Evolutionary conservation across 371 early-diverging fungal species (phyloP), one percentile per base, ranked within the genome.

Genomic region (Apophysomyces variabilis): DNA sequence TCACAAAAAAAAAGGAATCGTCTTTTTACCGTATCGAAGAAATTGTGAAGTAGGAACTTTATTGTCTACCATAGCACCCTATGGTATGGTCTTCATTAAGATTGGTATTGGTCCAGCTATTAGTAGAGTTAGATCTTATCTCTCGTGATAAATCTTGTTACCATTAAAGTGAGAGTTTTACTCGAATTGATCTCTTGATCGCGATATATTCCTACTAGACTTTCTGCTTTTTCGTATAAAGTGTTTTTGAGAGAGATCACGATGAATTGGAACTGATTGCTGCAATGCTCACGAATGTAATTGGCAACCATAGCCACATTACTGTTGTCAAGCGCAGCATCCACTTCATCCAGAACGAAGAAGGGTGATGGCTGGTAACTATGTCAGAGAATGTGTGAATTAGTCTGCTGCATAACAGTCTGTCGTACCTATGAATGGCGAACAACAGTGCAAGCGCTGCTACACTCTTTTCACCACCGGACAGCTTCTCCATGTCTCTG

Each of bases 401-500:
- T 7, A 60, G 8, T 16, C 50, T 14, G 58, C 13, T 62, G 2
- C 12, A 54, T 38, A 26, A 26, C 32, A 3, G 12, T 12, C 39
- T n/a, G 3, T 16, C 59, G 61, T 75, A 88, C 77, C 90, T 88
- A 75, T 99, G 97, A 69, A 99, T 91, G 41, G 99, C 98, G 84
- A 99, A 97, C 67, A 99, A 85, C 57, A 99, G 82, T 12, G 99
- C 96, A 26, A 99, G 79, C 1, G 98, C 96, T 0, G 99, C 99
- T 32, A 99, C 95, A 13, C 99, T 98, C 87, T 98, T 99, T 83
- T 99, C 99, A 67, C 99, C 99, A 32, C 99, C 99, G 41, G 97
- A 97, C 8, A 99, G 85, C 69, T 96, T 93, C 60, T 97, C 97
- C 95, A 99, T 99, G 77, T 99, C 99, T 61, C 97, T 85, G 87